Base-by-base conservation (phyloP, 306 rosid genomes). In the Clitoria ternatea region DNA sequence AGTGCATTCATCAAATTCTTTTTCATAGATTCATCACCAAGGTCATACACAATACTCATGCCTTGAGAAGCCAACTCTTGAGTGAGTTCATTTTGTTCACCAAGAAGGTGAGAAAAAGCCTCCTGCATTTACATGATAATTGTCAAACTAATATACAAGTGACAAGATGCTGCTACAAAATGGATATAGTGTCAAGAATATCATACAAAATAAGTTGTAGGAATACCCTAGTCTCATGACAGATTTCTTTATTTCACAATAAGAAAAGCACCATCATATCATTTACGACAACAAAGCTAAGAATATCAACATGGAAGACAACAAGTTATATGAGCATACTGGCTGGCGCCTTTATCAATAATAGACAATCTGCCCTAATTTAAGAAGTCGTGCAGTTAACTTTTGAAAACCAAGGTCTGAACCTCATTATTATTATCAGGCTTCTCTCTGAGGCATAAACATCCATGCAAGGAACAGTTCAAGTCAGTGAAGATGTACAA, bases 21-120 rank as follows among this genome's bases (percentile, higher is more conserved):
- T 83, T 90, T 90, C 98, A 94, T 94, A 37, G 90, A 79, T 45
- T 80, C 89, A 80, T 90, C 90, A 47, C 98, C 98, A 75, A 94
- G 84, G 78, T 94, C 98, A 85, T 94, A 94, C 77, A 94, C 97
- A 44, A 94, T 91, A 61, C 98, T 94, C 98, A 94, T 94, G 81
- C 98, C 98, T 76, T 94, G 98, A 32, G 98, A 94, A 74, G 98
- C 98, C 78, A 94, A 61, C 79, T 94, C 98, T 76, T 94, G 98
- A 6, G 96, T 89, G 48, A 94, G 98, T 83, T 90, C 97, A 85
- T 90, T 94, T 66, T 89, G 98, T 55, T 94, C 98, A 45, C 96
- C 95, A 65, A 93, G 88, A 29, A 94, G 87, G 79, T 90, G 86
- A 49, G 96, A 94, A 80, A 94, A 94, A 72, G 97, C 98, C 82